Percentiles rank a stretch among this genome's conserved stretches.
Evolutionary conservation across 2,329 filamentous ascomycete species (phyloP).

Genomic region (Xylaria sp.): DNA sequence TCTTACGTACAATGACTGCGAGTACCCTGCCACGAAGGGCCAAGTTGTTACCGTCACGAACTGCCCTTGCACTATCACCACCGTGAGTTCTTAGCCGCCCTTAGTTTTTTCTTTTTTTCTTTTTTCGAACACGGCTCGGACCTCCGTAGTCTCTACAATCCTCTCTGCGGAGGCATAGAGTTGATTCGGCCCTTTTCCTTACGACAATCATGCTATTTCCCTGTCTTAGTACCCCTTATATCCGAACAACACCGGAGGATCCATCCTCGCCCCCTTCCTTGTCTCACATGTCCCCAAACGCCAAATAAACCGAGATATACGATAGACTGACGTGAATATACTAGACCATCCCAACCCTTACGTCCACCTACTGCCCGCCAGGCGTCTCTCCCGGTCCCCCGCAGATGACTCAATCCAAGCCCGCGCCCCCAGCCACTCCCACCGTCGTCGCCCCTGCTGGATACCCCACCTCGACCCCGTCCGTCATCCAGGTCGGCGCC

Average conservation of each 20-base stretch:
- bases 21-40: slow-evolving; percentile 65
- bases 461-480: background rate
- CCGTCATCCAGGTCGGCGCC: slow-evolving; percentile 31
- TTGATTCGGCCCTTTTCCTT: background rate
- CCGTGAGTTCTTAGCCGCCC: slow-evolving; percentile 42
- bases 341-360: slow-evolving; percentile 39
- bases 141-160: background rate
- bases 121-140: too few species aligned
- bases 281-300: background rate
- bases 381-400: slow-evolving; percentile 37
- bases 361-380: slow-evolving; percentile 42
- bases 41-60: slow-evolving; percentile 66
- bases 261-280: background rate
- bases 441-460: background rate
- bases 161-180: background rate
- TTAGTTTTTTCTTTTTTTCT: background rate
- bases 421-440: slow-evolving; percentile 23
- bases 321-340: background rate
- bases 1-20: slow-evolving; percentile 61
- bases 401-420: slow-evolving; percentile 17
- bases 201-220: background rate
- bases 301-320: slow-evolving; percentile 1
- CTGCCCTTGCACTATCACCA: slow-evolving; percentile 62
- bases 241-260: too few species aligned
- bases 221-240: background rate